Conservation (phyloP, 1,284 basidiomycete genomes). For the Moesziomyces parantarcticus region DNA sequence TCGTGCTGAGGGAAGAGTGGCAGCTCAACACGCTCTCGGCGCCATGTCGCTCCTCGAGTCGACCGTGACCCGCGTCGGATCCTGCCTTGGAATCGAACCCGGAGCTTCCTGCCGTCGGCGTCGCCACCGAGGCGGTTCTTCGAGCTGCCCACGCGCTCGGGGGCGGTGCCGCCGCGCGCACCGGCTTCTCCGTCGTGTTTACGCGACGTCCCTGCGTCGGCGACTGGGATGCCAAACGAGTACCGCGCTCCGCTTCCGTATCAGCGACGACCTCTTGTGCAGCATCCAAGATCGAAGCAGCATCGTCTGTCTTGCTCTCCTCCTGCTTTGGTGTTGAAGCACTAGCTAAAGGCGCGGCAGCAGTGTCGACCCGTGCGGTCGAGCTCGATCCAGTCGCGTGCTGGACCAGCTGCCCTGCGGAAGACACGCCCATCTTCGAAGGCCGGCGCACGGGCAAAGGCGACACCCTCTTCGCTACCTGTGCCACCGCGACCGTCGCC, state of each 20-base stretch:
- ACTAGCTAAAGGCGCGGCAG: too few species aligned
- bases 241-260: too few species aligned
- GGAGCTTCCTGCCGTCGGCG: background rate
- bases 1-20: conserved; percentile 28
- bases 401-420: too few species aligned
- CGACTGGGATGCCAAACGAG: conserved; percentile 5
- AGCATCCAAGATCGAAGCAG: too few species aligned
- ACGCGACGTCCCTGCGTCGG: conserved; percentile 3
- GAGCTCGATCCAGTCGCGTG: too few species aligned
- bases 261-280: too few species aligned
- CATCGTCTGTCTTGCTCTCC: too few species aligned
- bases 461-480: conserved; percentile 4
- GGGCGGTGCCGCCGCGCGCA: conserved; percentile 5
- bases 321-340: too few species aligned
- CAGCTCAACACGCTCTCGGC: conserved; percentile 19
- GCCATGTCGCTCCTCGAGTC: conserved; percentile 10
- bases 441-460: conserved; percentile 9
- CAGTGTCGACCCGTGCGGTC: too few species aligned
- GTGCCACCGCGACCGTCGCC: conserved; percentile 1
- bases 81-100: background rate
- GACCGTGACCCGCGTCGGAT: conserved; percentile 14
- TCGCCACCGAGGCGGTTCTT: background rate
- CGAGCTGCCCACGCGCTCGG: conserved; percentile 26
- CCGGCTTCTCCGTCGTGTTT: conserved; percentile 6
- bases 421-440: background rate